Conservation (phyloP, 2,329 filamentous ascomycete genomes). For the Aureobasidium sp. region DNA sequence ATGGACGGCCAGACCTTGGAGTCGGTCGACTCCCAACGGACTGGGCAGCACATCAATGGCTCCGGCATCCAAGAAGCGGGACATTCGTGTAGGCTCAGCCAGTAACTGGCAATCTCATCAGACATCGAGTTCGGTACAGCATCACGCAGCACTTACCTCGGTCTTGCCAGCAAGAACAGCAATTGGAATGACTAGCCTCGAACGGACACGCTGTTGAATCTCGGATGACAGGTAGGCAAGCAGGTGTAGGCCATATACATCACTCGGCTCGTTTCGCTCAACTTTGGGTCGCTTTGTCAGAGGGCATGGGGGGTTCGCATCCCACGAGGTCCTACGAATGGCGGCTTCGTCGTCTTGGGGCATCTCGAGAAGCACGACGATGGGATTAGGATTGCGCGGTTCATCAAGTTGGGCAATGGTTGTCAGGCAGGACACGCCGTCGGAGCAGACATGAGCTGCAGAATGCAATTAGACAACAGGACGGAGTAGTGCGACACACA, state of each 20-base stretch:
- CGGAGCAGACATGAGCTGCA: slow-evolving; percentile 34
- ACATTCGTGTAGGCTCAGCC: slow-evolving; percentile 13
- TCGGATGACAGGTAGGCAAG: slow-evolving; percentile 36
- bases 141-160: slow-evolving; percentile 2
- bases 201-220: slow-evolving; percentile 35
- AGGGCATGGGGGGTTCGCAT: slow-evolving; percentile 36
- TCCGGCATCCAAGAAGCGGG: slow-evolving; percentile 60
- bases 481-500: not conserved
- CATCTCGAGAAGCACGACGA: slow-evolving; percentile 37
- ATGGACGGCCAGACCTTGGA: slow-evolving; percentile 71
- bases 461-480: not conserved
- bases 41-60: slow-evolving; percentile 79
- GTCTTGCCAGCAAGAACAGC: slow-evolving; percentile 31
- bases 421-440: slow-evolving; percentile 33
- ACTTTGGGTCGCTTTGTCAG: slow-evolving; percentile 28
- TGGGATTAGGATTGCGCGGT: slow-evolving; percentile 30
- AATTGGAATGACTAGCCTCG: slow-evolving; percentile 35
- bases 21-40: slow-evolving; percentile 65
- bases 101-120: slow-evolving; percentile 16
- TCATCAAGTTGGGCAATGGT: slow-evolving; percentile 33
- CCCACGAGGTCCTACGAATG: slow-evolving; percentile 34
- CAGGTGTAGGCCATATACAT: slow-evolving; percentile 38
- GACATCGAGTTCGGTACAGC: not conserved
- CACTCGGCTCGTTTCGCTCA: slow-evolving; percentile 30
- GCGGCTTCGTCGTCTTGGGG: slow-evolving; percentile 38